phyloP scores from a whole-genome alignment of 371 early-diverging fungal species.

The Gilbertella persicaria region DNA sequence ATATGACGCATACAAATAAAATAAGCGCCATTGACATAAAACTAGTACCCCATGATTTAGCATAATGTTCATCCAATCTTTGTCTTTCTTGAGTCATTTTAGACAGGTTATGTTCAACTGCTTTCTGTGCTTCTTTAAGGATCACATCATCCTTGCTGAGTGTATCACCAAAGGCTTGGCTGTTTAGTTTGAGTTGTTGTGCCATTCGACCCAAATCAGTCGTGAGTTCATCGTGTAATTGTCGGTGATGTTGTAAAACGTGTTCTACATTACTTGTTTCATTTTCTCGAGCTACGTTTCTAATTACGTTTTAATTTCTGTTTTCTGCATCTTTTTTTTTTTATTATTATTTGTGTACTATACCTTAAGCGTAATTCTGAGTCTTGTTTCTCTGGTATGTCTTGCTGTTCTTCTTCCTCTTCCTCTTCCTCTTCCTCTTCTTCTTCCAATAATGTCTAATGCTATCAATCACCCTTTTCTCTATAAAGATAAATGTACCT shows the following conservation, averaged over 20 bases:
- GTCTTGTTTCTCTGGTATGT: background rate
- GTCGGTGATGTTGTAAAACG: conserved; percentile 66
- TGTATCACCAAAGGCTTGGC: conserved; percentile 59
- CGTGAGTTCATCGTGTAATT: conserved; percentile 69
- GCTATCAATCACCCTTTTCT: too few relatives aligned
- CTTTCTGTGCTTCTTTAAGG: conserved; percentile 38
- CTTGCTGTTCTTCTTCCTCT: conserved; percentile 4
- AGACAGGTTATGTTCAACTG: conserved; percentile 53
- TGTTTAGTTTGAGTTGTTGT: conserved; percentile 63
- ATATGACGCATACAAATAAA: conserved; percentile 64
- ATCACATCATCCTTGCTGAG: conserved; percentile 60
- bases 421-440: conserved; percentile 3
- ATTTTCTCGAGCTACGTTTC: conserved; percentile 19
- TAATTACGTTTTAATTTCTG: background rate
- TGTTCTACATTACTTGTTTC: conserved; percentile 50
- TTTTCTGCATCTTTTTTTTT: conserved; percentile 1
- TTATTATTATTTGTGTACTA: conserved; percentile 2
- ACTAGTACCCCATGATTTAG: conserved; percentile 70
- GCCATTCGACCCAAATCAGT: conserved; percentile 69
- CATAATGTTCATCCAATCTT: conserved; percentile 57
- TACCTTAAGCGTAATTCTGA: conserved; percentile 15
- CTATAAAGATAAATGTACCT: background rate
- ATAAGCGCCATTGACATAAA: conserved; percentile 67
- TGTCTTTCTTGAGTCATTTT: conserved; percentile 52
- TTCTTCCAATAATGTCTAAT: conserved; percentile 9